Evolutionary conservation across 768 basidiomycete genomes (phyloP), one percentile per base, ranked within the genome.

Genomic region (Gelatoporia subvermispora): DNA sequence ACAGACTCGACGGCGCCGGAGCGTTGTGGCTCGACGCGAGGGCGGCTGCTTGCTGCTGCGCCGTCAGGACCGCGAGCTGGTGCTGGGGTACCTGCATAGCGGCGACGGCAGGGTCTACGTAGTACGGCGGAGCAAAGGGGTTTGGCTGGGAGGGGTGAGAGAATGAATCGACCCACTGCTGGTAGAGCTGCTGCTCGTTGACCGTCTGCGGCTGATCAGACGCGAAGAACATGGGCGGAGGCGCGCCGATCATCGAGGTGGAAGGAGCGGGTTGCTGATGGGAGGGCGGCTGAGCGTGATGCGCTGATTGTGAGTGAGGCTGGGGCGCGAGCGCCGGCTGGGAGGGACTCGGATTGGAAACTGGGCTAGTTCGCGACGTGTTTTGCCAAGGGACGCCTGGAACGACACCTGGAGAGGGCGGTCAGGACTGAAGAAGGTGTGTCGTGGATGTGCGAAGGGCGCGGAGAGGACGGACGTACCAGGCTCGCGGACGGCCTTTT

Each of bases 151-250:
- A 31, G 28, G 28, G 28, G 28, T 31, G 28, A 13, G 28, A 31
- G 28, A 31, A 60, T 47, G 35, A 53, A 15, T 51, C 54, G 39
- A 55, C 49, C 55, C 56, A 60, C 25, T 53, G 51, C 41, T 57
- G 49, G 48, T 60, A 57, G 43, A 55, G 52, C 36, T 35, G 48
- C 8, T 15, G 47, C 38, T 49, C 52, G 31, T 56, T 48, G 23
- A 48, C 51, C 35, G 48, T 45, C 31, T 42, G 40, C 4, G 50
- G 56, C 34, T 55, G 48, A 38, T 41, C 48, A 28, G 55, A 56
- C 40, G 57, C 59, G 52, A 51, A 60, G 36, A 60, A 53, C 17
- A 54, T 55, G n/a, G 56, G 56, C 21, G 54, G 49, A 36, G 50
- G 48, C 24, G 51, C 55, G 52, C 57, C 53, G 53, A 60, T 60